A percentile compares a stretch with the other conserved stretches of the same genome.
Evolutionary conservation across 192 early-diverging fungal species (phyloP).

Genomic region (Dissophora globulifera): DNA sequence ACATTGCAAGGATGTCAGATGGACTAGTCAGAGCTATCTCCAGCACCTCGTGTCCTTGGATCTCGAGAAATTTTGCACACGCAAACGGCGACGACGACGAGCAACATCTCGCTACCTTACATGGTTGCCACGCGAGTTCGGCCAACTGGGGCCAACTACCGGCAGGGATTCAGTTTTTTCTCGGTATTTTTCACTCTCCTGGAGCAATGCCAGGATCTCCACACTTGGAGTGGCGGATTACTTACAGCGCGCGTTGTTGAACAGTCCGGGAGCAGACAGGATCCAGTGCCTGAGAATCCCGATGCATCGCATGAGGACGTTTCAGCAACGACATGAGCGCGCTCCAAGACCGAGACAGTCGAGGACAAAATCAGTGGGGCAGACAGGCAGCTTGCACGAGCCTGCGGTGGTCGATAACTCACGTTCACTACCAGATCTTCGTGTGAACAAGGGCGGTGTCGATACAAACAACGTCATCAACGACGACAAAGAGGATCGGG

Average conservation of each 20-base stretch:
- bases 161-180: background rate
- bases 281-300: conserved; percentile 29
- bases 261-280: conserved; percentile 13
- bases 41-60: conserved; percentile 11
- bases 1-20: background rate
- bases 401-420: no score
- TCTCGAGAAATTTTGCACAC: conserved; percentile 24
- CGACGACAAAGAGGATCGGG: no score
- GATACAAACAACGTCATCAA: no score
- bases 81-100: background rate
- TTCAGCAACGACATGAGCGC: conserved; percentile 20
- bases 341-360: background rate
- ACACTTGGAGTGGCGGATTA: conserved; percentile 12
- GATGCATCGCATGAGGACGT: conserved; percentile 21
- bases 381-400: no score
- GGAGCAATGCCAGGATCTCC: background rate
- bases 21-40: conserved; percentile 17
- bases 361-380: no score
- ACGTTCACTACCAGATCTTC: no score
- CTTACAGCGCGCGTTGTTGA: conserved; percentile 27
- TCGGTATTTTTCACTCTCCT: background rate
- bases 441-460: no score
- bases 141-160: background rate
- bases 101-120: no score
- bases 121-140: no score